phyloP scores from a whole-genome alignment of 129 eudicot genomes.

The Cynara cardunculus region DNA sequence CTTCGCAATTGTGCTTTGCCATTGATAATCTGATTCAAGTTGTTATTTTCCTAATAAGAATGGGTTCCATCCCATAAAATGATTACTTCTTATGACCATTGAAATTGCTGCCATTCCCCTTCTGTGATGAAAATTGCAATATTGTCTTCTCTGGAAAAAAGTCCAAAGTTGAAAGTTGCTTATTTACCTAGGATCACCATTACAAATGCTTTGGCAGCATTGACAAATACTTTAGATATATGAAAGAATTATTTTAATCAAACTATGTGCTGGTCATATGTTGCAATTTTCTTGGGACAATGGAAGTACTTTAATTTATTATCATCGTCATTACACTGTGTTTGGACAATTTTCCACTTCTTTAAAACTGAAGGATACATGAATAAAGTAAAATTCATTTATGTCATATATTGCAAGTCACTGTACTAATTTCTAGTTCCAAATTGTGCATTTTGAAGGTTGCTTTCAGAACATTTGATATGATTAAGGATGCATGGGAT shows the following conservation, averaged over 20 bases:
- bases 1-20: neutral
- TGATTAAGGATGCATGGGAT: constrained; percentile 63
- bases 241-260: neutral
- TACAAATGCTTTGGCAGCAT: neutral
- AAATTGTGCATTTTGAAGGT: constrained; percentile 41
- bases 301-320: neutral
- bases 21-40: neutral
- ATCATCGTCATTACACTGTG: neutral
- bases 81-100: neutral
- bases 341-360: neutral
- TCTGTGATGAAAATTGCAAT: neutral
- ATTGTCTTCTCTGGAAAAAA: neutral
- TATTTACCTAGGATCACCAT: neutral
- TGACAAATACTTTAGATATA: neutral
- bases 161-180: neutral
- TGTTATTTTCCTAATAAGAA: neutral
- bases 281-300: neutral
- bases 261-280: neutral
- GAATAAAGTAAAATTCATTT: neutral
- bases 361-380: neutral
- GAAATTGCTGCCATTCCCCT: neutral
- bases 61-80: neutral
- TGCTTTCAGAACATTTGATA: constrained; percentile 65
- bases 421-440: neutral
- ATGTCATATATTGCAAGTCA: neutral